Evolutionary conservation across 179 eudicot species (phyloP).

Genomic region (Beta macrorhiza): DNA sequence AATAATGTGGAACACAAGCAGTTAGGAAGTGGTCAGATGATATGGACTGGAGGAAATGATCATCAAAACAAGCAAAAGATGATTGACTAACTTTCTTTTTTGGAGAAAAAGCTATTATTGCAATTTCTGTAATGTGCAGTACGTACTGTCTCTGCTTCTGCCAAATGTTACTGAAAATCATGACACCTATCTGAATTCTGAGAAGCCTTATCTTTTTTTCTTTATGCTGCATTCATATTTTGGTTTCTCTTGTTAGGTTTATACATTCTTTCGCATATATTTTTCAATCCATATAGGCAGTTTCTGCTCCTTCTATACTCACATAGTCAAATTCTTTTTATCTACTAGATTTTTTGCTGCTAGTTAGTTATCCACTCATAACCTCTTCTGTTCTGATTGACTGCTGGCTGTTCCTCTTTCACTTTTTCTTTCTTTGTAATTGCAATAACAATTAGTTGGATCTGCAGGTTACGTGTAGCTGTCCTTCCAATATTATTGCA

Average conservation of each 20-base stretch:
- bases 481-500: constrained; percentile 81
- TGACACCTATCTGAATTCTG: neutral
- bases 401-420: constrained; percentile 1
- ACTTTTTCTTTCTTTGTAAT: constrained; percentile 1
- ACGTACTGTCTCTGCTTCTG: neutral
- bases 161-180: neutral
- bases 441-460: constrained; percentile 12
- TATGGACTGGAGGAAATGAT: neutral
- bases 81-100: neutral
- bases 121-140: neutral
- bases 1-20: neutral
- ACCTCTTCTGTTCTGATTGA: neutral
- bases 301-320: too few relatives aligned
- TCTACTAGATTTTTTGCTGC: neutral
- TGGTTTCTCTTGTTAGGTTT: neutral
- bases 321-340: neutral
- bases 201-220: neutral
- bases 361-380: neutral
- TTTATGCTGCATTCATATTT: neutral
- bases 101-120: neutral
- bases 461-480: constrained; percentile 67
- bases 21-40: neutral
- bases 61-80: neutral
- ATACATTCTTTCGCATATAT: neutral
- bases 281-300: too few relatives aligned